These are phyloP conservation scores for Ochromonadaceae sp. DNA, from an alignment of 352 stramenopile species.

Conservation along the genomic window DNA sequence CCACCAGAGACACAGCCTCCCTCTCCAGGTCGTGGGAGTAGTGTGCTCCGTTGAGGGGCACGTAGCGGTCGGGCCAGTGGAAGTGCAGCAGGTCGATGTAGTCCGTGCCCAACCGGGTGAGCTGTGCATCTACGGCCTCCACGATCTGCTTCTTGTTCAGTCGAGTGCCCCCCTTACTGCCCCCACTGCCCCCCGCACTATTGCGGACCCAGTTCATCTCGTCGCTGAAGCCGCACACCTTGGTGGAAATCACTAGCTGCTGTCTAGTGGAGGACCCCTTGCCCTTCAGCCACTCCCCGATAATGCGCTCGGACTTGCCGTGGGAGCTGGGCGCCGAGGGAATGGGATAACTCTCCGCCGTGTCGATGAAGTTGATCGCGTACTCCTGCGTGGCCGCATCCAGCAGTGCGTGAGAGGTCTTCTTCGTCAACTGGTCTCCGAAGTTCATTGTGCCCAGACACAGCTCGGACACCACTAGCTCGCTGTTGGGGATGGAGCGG, in stretches of 20 bases:
- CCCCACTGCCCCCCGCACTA: conserved; percentile 13
- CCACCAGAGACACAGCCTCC: conserved; percentile 43
- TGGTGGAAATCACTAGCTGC: conserved; percentile 37
- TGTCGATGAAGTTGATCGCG: conserved; percentile 66
- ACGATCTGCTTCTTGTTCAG: conserved; percentile 44
- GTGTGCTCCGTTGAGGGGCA: conserved; percentile 22
- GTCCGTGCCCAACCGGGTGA: conserved; percentile 47
- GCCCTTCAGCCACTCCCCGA: conserved; percentile 44
- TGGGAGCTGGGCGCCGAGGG: conserved; percentile 38
- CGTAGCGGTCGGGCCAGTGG: conserved; percentile 45
- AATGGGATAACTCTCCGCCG: conserved; percentile 60
- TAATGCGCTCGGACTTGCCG: conserved; percentile 42
- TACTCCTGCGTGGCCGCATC: conserved; percentile 47
- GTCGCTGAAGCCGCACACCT: conserved; percentile 41
- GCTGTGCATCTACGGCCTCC: conserved; percentile 45
- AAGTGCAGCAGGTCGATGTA: conserved; percentile 66
- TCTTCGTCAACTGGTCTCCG: conserved; percentile 48
- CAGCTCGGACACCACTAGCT: conserved; percentile 52
- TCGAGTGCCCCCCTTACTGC: conserved; percentile 20
- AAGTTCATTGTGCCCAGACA: conserved; percentile 50
- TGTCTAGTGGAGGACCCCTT: conserved; percentile 16
- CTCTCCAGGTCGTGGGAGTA: conserved; percentile 18
- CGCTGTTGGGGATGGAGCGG: conserved; percentile 39
- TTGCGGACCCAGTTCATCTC: conserved; percentile 40
- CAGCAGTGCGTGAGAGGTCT: conserved; percentile 48